These are phyloP conservation scores for Lachancea quebecensis DNA, from an alignment of 805 yeast genomes.

Conservation along the genomic window DNA sequence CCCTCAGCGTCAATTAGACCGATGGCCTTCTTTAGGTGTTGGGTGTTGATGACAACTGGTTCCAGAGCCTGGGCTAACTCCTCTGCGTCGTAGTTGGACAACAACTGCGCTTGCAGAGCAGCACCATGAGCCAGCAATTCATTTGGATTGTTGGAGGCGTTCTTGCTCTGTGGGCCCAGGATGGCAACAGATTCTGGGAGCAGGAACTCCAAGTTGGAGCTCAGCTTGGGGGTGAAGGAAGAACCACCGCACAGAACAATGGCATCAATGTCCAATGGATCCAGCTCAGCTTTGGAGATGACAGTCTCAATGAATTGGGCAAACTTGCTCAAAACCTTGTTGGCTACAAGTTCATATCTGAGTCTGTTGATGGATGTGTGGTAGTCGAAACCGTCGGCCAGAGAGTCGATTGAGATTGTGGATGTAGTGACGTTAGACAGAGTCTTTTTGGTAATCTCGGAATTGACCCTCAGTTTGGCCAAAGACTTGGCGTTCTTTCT, in stretches of 20 bases:
- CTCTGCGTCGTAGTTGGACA: conserved; percentile 78
- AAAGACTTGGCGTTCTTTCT: conserved; percentile 72
- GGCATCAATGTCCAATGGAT: conserved; percentile 80
- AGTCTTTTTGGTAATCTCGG: conserved; percentile 82
- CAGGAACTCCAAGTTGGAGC: conserved; percentile 58
- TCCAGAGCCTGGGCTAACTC: conserved; percentile 74
- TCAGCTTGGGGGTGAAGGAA: conserved; percentile 87
- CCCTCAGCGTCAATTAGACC: conserved; percentile 76
- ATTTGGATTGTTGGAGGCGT: conserved; percentile 79
- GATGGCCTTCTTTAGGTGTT: conserved; percentile 75
- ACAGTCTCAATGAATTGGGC: conserved; percentile 66
- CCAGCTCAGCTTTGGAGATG: conserved; percentile 77
- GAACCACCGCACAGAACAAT: conserved; percentile 91
- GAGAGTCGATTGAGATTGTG: conserved; percentile 87
- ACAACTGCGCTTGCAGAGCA: conserved; percentile 85
- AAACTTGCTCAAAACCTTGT: conserved; percentile 71
- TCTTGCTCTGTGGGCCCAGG: conserved; percentile 67
- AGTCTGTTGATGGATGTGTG: conserved; percentile 89
- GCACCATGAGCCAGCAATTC: conserved; percentile 92
- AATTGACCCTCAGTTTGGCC: conserved; percentile 81
- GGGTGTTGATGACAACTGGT: conserved; percentile 77
- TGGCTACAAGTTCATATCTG: conserved; percentile 82
- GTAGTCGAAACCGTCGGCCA: conserved; percentile 91
- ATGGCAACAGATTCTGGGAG: conserved; percentile 72
- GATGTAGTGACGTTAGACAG: conserved; percentile 83